Percentiles rank a stretch among this genome's conserved stretches.
These are phyloP conservation scores for Cladosporium sp. DNA, from an alignment of 2,329 filamentous ascomycete species.

Conservation along the genomic window DNA sequence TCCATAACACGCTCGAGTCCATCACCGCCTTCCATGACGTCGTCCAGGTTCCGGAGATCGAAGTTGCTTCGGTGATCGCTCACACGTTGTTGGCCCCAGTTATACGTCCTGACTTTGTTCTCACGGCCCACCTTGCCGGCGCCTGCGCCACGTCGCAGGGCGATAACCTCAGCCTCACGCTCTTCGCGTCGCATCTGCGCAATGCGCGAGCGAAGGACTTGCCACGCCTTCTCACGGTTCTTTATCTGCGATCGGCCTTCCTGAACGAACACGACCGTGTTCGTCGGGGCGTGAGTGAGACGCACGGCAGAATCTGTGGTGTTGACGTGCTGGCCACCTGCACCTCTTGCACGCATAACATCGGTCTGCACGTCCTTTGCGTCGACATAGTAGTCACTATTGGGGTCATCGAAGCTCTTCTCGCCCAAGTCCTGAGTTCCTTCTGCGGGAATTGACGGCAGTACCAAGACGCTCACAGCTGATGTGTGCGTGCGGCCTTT, in stretches of 20 bases:
- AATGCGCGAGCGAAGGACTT: constrained; percentile 76
- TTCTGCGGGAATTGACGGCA: constrained; percentile 74
- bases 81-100: constrained; percentile 75
- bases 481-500: constrained; percentile 93
- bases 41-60: constrained; percentile 77
- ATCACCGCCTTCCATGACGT: constrained; percentile 75
- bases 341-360: constrained; percentile 88
- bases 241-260: constrained; percentile 87
- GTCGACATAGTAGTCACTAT: constrained; percentile 88
- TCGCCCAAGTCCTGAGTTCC: constrained; percentile 53
- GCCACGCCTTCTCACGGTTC: constrained; percentile 87
- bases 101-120: constrained; percentile 94
- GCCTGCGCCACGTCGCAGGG: constrained; percentile 74
- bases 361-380: constrained; percentile 79
- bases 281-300: constrained; percentile 85
- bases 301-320: constrained; percentile 96
- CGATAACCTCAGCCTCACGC: constrained; percentile 76
- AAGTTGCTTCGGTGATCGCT: constrained; percentile 84
- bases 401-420: constrained; percentile 73
- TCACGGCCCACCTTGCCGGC: constrained; percentile 80
- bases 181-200: constrained; percentile 79
- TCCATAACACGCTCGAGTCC: constrained; percentile 74
- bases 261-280: constrained; percentile 86
- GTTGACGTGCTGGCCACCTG: constrained; percentile 97
- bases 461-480: constrained; percentile 86